A percentile compares a stretch with the other conserved stretches of the same genome.
phyloP scores from a whole-genome alignment of 352 stramenopile genomes.

The Phytophthora pinifolia region DNA sequence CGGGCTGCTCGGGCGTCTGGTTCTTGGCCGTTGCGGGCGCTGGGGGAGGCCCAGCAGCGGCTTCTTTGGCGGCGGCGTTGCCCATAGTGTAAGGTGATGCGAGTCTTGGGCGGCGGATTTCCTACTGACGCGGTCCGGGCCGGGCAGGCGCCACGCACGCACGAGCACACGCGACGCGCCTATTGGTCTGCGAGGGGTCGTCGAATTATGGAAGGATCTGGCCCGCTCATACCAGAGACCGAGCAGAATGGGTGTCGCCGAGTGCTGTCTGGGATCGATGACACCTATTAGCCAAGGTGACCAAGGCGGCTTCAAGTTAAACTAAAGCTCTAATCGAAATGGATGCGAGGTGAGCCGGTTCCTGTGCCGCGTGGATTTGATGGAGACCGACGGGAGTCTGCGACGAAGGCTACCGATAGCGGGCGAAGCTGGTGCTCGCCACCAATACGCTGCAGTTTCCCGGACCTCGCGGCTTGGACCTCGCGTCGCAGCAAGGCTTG shows the following conservation, averaged over 20 bases:
- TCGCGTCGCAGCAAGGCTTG: background rate
- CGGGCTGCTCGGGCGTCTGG: conserved; percentile 3
- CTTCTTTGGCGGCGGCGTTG: conserved; percentile 33
- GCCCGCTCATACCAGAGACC: conserved; percentile 3
- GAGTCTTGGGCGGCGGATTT: conserved; percentile 15
- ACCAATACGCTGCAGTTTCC: too few relatives aligned
- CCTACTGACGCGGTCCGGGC: conserved; percentile 7
- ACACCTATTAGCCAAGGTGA: conserved; percentile 2
- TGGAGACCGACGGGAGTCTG: background rate
- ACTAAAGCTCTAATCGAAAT: background rate
- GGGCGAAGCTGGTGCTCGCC: too few relatives aligned
- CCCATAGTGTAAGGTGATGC: conserved; percentile 21
- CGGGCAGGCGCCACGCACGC: conserved; percentile 14
- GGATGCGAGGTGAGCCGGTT: conserved; percentile 5
- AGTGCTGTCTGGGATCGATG: background rate
- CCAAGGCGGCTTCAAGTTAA: conserved; percentile 16
- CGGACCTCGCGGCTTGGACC: background rate
- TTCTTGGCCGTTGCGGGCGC: background rate
- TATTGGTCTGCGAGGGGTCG: conserved; percentile 19
- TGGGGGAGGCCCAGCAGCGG: conserved; percentile 6
- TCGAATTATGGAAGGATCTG: conserved; percentile 19
- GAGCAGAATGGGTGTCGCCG: background rate
- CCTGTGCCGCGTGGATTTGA: conserved; percentile 18
- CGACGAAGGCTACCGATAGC: too few relatives aligned
- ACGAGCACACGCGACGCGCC: conserved; percentile 7